A percentile compares a stretch with the other conserved stretches of the same genome.
Evolutionary conservation across 148 eudicot genomes (phyloP).

Genomic region (Tetragonia tetragonoides): DNA sequence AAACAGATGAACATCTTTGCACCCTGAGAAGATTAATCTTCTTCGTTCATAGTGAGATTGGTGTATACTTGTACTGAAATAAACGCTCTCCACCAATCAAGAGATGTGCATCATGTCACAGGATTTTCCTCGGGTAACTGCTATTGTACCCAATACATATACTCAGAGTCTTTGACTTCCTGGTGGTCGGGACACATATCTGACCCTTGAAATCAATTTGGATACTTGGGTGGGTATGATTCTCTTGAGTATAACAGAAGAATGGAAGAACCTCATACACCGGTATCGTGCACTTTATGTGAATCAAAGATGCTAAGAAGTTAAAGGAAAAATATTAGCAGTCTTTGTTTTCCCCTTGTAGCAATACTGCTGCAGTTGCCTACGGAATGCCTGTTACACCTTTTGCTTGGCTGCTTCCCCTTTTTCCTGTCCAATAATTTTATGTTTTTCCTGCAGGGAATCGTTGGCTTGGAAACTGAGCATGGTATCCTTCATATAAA

Average conservation of each 20-base stretch:
- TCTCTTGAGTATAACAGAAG: background rate
- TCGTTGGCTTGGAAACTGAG: conserved; percentile 74
- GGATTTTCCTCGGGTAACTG: no score
- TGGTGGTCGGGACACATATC: background rate
- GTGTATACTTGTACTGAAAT: no score
- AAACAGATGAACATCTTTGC: no score
- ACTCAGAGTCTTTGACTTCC: no score
- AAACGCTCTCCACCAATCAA: background rate
- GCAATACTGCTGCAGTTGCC: conserved; percentile 3
- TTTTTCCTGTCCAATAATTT: background rate
- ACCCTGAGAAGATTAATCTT: no score
- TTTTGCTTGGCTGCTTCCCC: background rate
- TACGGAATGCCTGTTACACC: background rate
- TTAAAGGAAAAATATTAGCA: background rate
- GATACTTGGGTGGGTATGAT: background rate
- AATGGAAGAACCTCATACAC: background rate
- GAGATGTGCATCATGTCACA: background rate
- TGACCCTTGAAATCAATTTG: background rate
- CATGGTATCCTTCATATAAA: conserved; percentile 79
- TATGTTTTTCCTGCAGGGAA: conserved; percentile 53
- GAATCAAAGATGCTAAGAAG: background rate
- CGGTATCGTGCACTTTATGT: background rate
- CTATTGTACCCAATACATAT: background rate
- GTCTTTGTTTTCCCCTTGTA: background rate
- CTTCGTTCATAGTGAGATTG: no score